These are phyloP conservation scores for Thuja plicata DNA, from an alignment of 83 land plant species.

Conservation along the genomic window DNA sequence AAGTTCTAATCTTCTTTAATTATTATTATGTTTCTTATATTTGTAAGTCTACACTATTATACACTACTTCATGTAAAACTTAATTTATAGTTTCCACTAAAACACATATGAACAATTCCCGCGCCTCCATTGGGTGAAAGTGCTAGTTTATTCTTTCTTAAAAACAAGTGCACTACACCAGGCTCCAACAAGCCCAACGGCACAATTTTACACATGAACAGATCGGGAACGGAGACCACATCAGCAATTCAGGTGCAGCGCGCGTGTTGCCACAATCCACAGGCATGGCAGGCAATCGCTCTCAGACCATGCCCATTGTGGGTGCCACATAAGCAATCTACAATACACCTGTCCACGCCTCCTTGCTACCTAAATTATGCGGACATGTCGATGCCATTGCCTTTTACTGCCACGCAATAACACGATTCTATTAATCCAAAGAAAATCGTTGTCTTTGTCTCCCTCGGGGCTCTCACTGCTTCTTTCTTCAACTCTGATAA, in stretches of 20 bases:
- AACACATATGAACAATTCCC: too few relatives aligned
- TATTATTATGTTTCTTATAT: too few relatives aligned
- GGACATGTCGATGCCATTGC: constrained; percentile 49
- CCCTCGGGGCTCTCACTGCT: constrained; percentile 57
- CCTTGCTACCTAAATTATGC: constrained; percentile 58
- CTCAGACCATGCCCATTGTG: constrained; percentile 60
- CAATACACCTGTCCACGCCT: constrained; percentile 71
- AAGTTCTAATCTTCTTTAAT: too few relatives aligned
- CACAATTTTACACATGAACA: constrained; percentile 67
- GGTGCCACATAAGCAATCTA: constrained; percentile 81
- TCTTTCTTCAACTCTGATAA: constrained; percentile 57
- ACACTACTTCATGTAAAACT: too few relatives aligned
- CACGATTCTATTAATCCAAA: constrained; percentile 72
- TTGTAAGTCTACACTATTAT: too few relatives aligned
- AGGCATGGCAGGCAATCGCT: constrained; percentile 82
- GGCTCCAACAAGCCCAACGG: constrained; percentile 21
- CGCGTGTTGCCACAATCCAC: constrained; percentile 94
- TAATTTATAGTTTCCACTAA: too few relatives aligned
- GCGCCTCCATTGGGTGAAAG: too few relatives aligned
- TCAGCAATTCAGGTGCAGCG: constrained; percentile 75
- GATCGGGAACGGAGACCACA: constrained; percentile 49
- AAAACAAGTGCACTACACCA: neutral
- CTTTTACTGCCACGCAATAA: constrained; percentile 43
- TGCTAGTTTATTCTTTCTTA: too few relatives aligned
- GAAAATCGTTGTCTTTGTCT: constrained; percentile 64